Base-by-base conservation (phyloP, 2,329 filamentous ascomycete genomes). In the Lecanicillium sp. region DNA sequence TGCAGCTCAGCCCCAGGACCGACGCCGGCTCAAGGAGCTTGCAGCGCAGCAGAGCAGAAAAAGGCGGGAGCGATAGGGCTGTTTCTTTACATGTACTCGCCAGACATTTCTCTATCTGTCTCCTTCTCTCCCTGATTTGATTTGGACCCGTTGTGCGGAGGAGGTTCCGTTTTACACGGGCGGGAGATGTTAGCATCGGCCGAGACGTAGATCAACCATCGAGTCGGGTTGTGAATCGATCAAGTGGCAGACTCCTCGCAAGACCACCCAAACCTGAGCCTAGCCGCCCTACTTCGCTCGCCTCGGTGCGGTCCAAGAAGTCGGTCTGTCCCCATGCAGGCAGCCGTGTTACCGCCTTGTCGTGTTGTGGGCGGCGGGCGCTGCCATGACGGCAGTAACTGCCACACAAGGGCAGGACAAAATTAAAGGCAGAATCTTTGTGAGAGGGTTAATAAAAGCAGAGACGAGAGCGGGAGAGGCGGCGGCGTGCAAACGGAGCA, bases 31-130 rank as follows among this genome's bases (percentile, higher is more conserved):
- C 36, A 46, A n/a, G n/a, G n/a, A n/a, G n/a, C n/a, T n/a, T n/a
- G n/a, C n/a, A n/a, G n/a, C n/a, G n/a, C n/a, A n/a, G n/a, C n/a
- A n/a, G n/a, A n/a, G n/a, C n/a, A n/a, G n/a, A n/a, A n/a, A n/a
- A n/a, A n/a, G n/a, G n/a, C n/a, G n/a, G n/a, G n/a, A n/a, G 43
- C 23, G 44, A 32, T 46, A 46, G 44, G 44, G 44, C 36, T 46
- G 27, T 19, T 35, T n/a, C n/a, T n/a, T n/a, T n/a, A n/a, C n/a
- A n/a, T n/a, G n/a, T n/a, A n/a, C n/a, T n/a, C n/a, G n/a, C n/a
- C n/a, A n/a, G n/a, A n/a, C n/a, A n/a, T n/a, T n/a, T n/a, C n/a
- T n/a, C n/a, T n/a, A n/a, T n/a, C n/a, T n/a, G n/a, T n/a, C n/a
- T n/a, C n/a, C n/a, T n/a, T n/a, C n/a, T n/a, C 14, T n/a, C n/a